Percentiles rank a stretch among this genome's conserved stretches.
These are phyloP conservation scores for Hymenochaete sp. DNA, from an alignment of 1,284 basidiomycete genomes.

Conservation along the genomic window DNA sequence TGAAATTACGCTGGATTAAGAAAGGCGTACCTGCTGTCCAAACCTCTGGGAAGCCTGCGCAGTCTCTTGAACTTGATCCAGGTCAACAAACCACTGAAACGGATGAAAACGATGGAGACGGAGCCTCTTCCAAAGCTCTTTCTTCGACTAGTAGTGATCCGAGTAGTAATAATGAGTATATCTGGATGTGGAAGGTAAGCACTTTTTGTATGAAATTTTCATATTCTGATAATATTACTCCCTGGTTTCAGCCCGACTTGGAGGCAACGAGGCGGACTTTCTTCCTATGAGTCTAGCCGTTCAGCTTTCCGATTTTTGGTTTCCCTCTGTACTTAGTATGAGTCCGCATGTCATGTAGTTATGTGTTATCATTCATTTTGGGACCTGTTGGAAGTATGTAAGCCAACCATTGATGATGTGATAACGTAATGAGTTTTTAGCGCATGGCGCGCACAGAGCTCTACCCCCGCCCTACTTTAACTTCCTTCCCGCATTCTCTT, in stretches of 20 bases:
- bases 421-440: not conserved
- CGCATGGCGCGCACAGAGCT: not conserved
- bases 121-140: not conserved
- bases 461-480: not conserved
- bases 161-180: constrained; percentile 59
- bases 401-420: not conserved
- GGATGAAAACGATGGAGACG: not conserved
- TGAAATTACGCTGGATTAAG: constrained; percentile 86
- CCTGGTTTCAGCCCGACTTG: constrained; percentile 52
- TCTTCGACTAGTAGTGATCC: constrained; percentile 31
- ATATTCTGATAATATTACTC: constrained; percentile 1
- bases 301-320: not conserved
- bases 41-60: constrained; percentile 51
- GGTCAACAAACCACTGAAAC: not conserved
- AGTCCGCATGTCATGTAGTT: not conserved
- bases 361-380: not conserved
- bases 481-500: not conserved
- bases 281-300: constrained; percentile 45
- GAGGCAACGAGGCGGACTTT: constrained; percentile 74
- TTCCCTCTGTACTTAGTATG: not conserved
- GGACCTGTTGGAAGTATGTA: too few relatives aligned
- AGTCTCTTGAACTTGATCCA: constrained; percentile 55
- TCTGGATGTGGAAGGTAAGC: constrained; percentile 77
- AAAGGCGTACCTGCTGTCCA: constrained; percentile 81
- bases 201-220: constrained; percentile 2